A percentile compares a stretch with the other conserved stretches of the same genome.
phyloP scores from a whole-genome alignment of 2,329 filamentous ascomycete genomes.

The Penicillium olsonii region DNA sequence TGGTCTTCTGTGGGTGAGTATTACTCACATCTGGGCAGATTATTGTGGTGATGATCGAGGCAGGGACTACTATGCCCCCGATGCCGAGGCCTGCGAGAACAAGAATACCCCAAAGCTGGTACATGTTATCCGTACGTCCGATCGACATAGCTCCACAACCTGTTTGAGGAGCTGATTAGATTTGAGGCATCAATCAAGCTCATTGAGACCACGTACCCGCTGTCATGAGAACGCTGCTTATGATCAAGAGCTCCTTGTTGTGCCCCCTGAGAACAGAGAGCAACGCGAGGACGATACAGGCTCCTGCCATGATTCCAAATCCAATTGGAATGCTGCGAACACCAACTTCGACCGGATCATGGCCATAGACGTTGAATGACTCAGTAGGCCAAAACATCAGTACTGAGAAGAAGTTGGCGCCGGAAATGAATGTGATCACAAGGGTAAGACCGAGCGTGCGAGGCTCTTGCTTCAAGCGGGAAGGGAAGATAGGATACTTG shows the following conservation, averaged over 20 bases:
- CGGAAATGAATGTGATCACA: conserved; percentile 61
- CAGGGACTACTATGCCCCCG: conserved; percentile 68
- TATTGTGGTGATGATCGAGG: conserved; percentile 68
- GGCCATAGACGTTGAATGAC: conserved; percentile 65
- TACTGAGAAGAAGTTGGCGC: conserved; percentile 60
- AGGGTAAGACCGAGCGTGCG: conserved; percentile 56
- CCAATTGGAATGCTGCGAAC: conserved; percentile 66
- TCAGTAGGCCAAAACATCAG: conserved; percentile 65
- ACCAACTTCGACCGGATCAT: conserved; percentile 65
- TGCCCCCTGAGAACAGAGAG: conserved; percentile 60
- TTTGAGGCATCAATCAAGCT: neutral
- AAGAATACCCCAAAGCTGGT: conserved; percentile 59
- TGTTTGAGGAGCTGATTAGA: conserved; percentile 13
- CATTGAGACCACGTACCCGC: conserved; percentile 45
- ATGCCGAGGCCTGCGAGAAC: conserved; percentile 64
- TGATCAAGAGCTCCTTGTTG: conserved; percentile 62
- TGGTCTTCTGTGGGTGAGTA: neutral
- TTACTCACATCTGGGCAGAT: conserved; percentile 62
- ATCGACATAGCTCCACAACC: conserved; percentile 58
- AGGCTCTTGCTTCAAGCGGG: conserved; percentile 48
- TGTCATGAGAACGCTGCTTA: conserved; percentile 65
- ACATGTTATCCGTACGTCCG: conserved; percentile 55
- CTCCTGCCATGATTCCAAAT: conserved; percentile 63
- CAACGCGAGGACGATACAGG: conserved; percentile 59
- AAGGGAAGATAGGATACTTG: conserved; percentile 50